Evolutionary conservation across 2,329 filamentous ascomycete species (phyloP), one percentile per base, ranked within the genome.

Genomic region (Hypoxylon sp.): DNA sequence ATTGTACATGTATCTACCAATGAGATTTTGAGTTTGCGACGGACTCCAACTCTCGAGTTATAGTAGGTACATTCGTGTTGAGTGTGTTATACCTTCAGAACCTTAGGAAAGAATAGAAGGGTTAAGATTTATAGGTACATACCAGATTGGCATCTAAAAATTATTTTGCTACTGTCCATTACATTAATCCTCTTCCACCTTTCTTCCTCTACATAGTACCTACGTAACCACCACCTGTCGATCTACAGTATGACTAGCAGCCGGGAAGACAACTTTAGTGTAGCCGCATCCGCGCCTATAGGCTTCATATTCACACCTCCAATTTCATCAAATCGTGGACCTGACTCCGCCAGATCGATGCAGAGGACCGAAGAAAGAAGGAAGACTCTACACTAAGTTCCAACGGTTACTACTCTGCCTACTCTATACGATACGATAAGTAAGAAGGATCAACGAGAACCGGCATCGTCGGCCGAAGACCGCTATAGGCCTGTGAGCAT

Each of bases 401-500:
- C 36, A 61, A 52, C 56, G 25, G 30, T 43, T 51, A 13, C 34
- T 38, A 17, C 17, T 17, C 6, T 41, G 25, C 36, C 6, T 41
- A 32, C 36, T 56, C 48, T 49, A 45, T 21, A 51, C 30, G 30
- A 45, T 41, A 50, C n/a, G 32, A 23, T 14, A 41, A 28, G 10
- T 14, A 28, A 41, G 41, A 52, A 41, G 48, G 56, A 56, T 59
- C 51, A 61, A 60, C 45, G 34, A 59, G 41, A 28, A 28, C 38
- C 53, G 61, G 58, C 45, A 51, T 60, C 61, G 17, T 68, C 65
- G 61, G 68, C 61, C 68, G 61, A 68, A 58, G 51, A 48, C 32
- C 50, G 48, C 51, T 60, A 56, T 57, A 51, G 48, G 64, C 52
- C 48, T 36, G 61, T 23, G 49, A 57, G 41, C 36, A 62, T 55